Base-by-base conservation (phyloP, 2,329 filamentous ascomycete species). In the Sclerotinia spermophila region DNA sequence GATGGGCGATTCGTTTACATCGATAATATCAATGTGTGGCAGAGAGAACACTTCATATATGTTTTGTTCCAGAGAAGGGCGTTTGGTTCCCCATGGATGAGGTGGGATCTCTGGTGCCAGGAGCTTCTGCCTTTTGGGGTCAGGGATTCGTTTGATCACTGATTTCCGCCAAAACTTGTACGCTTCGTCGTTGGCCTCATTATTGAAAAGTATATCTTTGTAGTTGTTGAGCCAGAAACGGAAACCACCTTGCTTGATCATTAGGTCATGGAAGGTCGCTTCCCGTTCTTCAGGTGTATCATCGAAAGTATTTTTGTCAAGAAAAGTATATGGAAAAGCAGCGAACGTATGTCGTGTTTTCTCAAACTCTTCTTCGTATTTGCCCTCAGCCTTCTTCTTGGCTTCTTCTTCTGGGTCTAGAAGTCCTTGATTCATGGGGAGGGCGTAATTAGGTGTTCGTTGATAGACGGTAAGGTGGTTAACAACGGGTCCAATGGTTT, bases 1-100 rank as follows among this genome's bases (percentile, higher is more conserved):
- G 70, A 87, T 84, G 0, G 82, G 79, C 3, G 81, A 82, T 13
- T 79, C 75, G 17, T 82, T 83, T 24, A 85, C 73, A 60, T 83
- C 79, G 1, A 87, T 80, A 2, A 87, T 74, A 2, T 82, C 74
- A 3, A 87, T 83, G 44, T 84, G 82, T 0, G 79, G 76, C 27
- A 80, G 80, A 72, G 85, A 82, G 68, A 84, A 81, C 4, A 82
- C 79, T 71, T 87, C 85, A 73, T 83, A 87, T 74, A 84, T 86
- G 55, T 80, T 78, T 45, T 82, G 78, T 72, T 87, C 85, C 0
- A 86, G 79, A 0, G 79, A 81, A 5, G 79, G 80, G 0, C 84
- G 80, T 74, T 85, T 86, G 10, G 80, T 81, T 4, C 82, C 84
- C 72, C 83, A 85, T 2, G 80, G 79, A 59, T 85, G 82, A 4